Evolutionary conservation across 2,329 filamentous ascomycete genomes (phyloP).

Genomic region (Verticillium albo-atrum): DNA sequence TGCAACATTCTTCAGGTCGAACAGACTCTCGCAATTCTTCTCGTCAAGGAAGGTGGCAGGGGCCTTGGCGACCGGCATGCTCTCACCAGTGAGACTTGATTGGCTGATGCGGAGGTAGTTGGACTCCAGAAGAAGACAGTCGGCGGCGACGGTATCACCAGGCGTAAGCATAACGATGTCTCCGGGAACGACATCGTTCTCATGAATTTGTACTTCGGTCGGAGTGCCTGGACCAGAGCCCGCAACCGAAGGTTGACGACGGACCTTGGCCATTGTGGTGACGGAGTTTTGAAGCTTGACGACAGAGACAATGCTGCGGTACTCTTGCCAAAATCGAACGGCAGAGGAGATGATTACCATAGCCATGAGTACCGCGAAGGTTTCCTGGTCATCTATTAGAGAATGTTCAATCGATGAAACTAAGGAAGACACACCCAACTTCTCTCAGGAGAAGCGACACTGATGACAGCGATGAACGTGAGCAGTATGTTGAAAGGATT

Average conservation of each 20-base stretch:
- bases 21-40: slow-evolving; percentile 14
- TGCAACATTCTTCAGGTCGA: slow-evolving; percentile 19
- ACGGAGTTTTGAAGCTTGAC: slow-evolving; percentile 19
- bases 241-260: slow-evolving; percentile 5
- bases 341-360: slow-evolving; percentile 19
- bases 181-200: slow-evolving; percentile 15
- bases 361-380: slow-evolving; percentile 17
- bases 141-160: slow-evolving; percentile 20
- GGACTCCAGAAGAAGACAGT: slow-evolving; percentile 19
- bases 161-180: slow-evolving; percentile 17
- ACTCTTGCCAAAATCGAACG: slow-evolving; percentile 23
- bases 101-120: slow-evolving; percentile 21
- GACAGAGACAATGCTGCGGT: slow-evolving; percentile 19
- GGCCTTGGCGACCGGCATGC: slow-evolving; percentile 17
- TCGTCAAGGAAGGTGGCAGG: slow-evolving; percentile 7
- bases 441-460: slow-evolving; percentile 13
- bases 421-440: slow-evolving; percentile 8
- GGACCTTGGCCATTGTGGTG: slow-evolving; percentile 14
- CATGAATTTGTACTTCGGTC: not conserved
- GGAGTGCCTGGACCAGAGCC: not conserved
- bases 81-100: slow-evolving; percentile 25
- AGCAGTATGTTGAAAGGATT: slow-evolving; percentile 21
- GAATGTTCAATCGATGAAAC: not conserved
- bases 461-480: slow-evolving; percentile 18
- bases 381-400: not conserved